Percentiles rank a stretch among this genome's conserved stretches.
These are phyloP conservation scores for Diaporthe vexans DNA, from an alignment of 2,329 filamentous ascomycete genomes.

Conservation along the genomic window DNA sequence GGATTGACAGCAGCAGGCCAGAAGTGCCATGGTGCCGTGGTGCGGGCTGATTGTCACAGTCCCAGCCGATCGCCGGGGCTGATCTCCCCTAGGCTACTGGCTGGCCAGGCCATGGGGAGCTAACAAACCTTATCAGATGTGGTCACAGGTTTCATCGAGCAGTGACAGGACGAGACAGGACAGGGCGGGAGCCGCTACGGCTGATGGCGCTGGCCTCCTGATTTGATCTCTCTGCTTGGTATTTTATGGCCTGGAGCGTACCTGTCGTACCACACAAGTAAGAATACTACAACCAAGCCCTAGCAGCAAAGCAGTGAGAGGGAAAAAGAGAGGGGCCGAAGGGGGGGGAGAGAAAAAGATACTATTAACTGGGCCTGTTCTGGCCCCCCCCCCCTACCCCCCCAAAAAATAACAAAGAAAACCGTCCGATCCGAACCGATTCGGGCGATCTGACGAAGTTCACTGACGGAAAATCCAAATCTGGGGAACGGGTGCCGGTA, in stretches of 20 bases:
- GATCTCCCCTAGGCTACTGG: slow-evolving; percentile 14
- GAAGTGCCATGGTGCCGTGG: background rate
- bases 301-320: too few relatives aligned
- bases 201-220: slow-evolving; percentile 27
- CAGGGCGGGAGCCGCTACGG: slow-evolving; percentile 23
- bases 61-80: slow-evolving; percentile 19
- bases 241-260: background rate
- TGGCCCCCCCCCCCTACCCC: too few relatives aligned
- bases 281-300: too few relatives aligned
- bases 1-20: slow-evolving; percentile 3
- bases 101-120: slow-evolving; percentile 6
- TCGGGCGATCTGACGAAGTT: slow-evolving; percentile 48
- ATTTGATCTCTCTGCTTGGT: background rate
- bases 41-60: slow-evolving; percentile 23
- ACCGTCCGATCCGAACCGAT: slow-evolving; percentile 41
- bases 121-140: slow-evolving; percentile 9
- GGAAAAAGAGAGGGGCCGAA: too few relatives aligned
- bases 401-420: too few relatives aligned
- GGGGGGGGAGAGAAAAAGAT: background rate
- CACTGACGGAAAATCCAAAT: slow-evolving; percentile 39
- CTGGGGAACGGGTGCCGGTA: slow-evolving; percentile 40
- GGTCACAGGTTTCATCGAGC: slow-evolving; percentile 31
- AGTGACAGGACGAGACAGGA: slow-evolving; percentile 20
- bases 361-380: too few relatives aligned
- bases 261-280: too few relatives aligned